These are phyloP conservation scores for Laguncularia racemosa DNA, from an alignment of 345 rosid genomes.

Conservation along the genomic window DNA sequence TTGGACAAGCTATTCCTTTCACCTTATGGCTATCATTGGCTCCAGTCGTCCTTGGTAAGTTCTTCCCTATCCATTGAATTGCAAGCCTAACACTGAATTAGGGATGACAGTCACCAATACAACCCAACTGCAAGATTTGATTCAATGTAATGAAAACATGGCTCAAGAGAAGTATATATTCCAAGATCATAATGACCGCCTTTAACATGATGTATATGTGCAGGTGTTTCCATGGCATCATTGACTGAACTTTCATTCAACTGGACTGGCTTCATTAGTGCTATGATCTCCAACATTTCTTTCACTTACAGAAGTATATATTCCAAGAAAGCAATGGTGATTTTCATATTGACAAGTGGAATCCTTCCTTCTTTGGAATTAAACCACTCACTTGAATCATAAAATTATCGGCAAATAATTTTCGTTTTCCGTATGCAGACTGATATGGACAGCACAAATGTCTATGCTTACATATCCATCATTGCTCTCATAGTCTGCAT, in stretches of 20 bases:
- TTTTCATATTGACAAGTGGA: neutral
- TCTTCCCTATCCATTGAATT: neutral
- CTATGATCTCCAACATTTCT: slow-evolving; percentile 93
- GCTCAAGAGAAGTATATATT: too few relatives aligned
- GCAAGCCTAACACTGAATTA: too few relatives aligned
- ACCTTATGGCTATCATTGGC: slow-evolving; percentile 86
- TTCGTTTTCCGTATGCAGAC: slow-evolving; percentile 43
- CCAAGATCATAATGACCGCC: too few relatives aligned
- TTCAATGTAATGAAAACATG: too few relatives aligned
- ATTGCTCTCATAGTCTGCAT: slow-evolving; percentile 85
- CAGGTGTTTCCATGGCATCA: slow-evolving; percentile 92
- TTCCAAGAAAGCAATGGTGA: slow-evolving; percentile 98
- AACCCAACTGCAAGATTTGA: too few relatives aligned
- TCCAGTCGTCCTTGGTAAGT: slow-evolving; percentile 81
- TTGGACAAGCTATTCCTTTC: slow-evolving; percentile 78
- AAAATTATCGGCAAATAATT: neutral
- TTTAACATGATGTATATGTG: neutral
- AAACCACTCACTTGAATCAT: neutral
- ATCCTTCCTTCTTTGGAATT: neutral
- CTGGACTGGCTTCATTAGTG: slow-evolving; percentile 94
- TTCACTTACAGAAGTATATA: slow-evolving; percentile 94
- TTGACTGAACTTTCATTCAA: slow-evolving; percentile 93
- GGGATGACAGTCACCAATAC: too few relatives aligned
- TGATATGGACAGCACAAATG: slow-evolving; percentile 94
- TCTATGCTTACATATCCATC: slow-evolving; percentile 94